phyloP scores from a whole-genome alignment of 768 basidiomycete genomes.

The Suillus placidus region DNA sequence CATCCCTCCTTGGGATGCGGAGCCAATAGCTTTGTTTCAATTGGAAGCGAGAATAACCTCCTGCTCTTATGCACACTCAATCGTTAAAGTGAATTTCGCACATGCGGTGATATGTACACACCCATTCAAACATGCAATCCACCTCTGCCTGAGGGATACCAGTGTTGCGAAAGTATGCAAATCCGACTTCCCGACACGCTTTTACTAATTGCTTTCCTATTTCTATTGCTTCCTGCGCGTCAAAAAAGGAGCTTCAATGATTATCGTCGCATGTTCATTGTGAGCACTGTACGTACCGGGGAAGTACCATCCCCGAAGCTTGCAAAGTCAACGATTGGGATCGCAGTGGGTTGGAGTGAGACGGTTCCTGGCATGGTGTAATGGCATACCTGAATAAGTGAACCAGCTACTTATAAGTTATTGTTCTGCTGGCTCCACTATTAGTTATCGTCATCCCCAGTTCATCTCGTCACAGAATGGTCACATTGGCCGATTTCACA shows the following conservation, averaged over 20 bases:
- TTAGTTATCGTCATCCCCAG: no score
- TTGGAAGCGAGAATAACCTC: slow-evolving; percentile 41
- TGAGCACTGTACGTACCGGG: slow-evolving; percentile 4
- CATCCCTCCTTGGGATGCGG: slow-evolving; percentile 48
- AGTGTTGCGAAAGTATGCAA: slow-evolving; percentile 51
- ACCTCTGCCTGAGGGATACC: slow-evolving; percentile 41
- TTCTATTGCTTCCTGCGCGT: slow-evolving; percentile 18
- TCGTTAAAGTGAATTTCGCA: neutral
- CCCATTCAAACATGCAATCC: slow-evolving; percentile 46
- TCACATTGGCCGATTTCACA: neutral
- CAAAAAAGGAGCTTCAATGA: neutral
- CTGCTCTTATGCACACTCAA: slow-evolving; percentile 34
- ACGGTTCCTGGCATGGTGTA: neutral
- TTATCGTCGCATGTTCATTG: neutral
- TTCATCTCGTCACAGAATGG: neutral
- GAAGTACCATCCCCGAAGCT: slow-evolving; percentile 18
- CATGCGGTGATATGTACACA: slow-evolving; percentile 22
- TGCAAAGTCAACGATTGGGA: slow-evolving; percentile 19
- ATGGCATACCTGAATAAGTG: neutral
- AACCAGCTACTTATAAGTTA: neutral
- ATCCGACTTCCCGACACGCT: slow-evolving; percentile 39
- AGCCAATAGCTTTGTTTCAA: slow-evolving; percentile 44
- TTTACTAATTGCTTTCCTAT: slow-evolving; percentile 18
- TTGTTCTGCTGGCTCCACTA: neutral
- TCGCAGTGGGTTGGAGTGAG: neutral